Percentiles rank a stretch among this genome's conserved stretches.
These are phyloP conservation scores for Funneliformis caledonium DNA, from an alignment of 371 early-diverging fungal species.

Conservation along the genomic window DNA sequence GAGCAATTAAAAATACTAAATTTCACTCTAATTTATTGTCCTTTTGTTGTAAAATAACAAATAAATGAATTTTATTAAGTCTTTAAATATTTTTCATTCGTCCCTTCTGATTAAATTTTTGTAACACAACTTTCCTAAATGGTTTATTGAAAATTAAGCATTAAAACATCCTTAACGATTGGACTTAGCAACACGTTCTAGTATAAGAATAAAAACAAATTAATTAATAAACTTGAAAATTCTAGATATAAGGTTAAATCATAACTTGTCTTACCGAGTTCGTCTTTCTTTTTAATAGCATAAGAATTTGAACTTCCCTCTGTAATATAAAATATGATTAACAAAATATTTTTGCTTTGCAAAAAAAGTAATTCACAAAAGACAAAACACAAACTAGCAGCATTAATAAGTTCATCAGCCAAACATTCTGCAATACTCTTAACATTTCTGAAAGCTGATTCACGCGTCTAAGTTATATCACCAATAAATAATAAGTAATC, in stretches of 20 bases:
- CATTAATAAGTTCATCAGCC: conserved; percentile 99
- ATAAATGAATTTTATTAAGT: background rate
- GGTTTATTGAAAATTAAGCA: background rate
- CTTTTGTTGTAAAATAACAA: background rate
- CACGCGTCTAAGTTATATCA: conserved; percentile 49
- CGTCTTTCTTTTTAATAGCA: conserved; percentile 99
- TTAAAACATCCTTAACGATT: conserved; percentile 70
- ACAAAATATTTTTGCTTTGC: background rate
- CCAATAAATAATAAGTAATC: background rate
- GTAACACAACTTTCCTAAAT: too few relatives aligned
- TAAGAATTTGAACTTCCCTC: conserved; percentile 98
- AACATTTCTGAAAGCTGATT: conserved; percentile 87
- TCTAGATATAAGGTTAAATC: background rate
- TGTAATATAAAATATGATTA: background rate
- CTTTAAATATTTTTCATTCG: too few relatives aligned
- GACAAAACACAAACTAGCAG: conserved; percentile 66
- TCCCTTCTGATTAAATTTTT: too few relatives aligned
- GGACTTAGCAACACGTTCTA: conserved; percentile 90
- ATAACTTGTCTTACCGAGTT: conserved; percentile 68
- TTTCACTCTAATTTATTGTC: too few relatives aligned
- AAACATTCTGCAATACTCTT: conserved; percentile 99
- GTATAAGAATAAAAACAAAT: background rate
- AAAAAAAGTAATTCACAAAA: background rate
- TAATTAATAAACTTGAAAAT: background rate
- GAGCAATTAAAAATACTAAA: too few relatives aligned